These are phyloP conservation scores for Salicornia ramosissima DNA, from an alignment of 148 eudicot genomes.

Conservation along the genomic window DNA sequence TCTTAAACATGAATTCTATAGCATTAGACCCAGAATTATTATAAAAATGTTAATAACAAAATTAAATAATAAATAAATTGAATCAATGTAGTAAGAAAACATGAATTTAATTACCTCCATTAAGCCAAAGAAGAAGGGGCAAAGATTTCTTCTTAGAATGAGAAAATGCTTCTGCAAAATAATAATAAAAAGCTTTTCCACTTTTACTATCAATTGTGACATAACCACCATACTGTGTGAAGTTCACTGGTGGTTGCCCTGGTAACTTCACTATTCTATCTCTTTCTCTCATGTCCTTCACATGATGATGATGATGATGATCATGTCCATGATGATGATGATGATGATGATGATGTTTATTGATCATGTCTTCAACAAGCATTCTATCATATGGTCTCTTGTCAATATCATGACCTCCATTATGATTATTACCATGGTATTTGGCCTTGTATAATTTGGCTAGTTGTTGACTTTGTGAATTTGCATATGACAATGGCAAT, in stretches of 20 bases:
- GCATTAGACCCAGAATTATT: too few species aligned
- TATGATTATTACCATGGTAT: slow-evolving; percentile 16
- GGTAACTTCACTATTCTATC: slow-evolving; percentile 49
- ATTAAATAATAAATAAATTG: too few species aligned
- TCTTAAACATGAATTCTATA: too few species aligned
- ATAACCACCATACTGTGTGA: slow-evolving; percentile 65
- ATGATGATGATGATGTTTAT: background rate
- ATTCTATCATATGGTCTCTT: slow-evolving; percentile 13
- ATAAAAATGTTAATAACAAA: too few species aligned
- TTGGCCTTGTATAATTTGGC: slow-evolving; percentile 19
- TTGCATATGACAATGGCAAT: slow-evolving; percentile 13
- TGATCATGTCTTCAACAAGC: background rate
- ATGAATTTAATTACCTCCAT: slow-evolving; percentile 59
- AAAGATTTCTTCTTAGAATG: slow-evolving; percentile 20
- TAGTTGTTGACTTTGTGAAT: slow-evolving; percentile 16
- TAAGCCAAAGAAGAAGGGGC: slow-evolving; percentile 83
- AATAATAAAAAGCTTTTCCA: slow-evolving; percentile 53
- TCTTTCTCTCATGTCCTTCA: slow-evolving; percentile 25
- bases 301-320: background rate
- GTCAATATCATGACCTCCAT: background rate
- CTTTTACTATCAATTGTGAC: slow-evolving; percentile 40
- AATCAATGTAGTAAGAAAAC: too few species aligned
- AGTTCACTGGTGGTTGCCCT: slow-evolving; percentile 50
- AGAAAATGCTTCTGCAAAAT: slow-evolving; percentile 46
- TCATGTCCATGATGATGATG: background rate